phyloP scores from a whole-genome alignment of 2,329 filamentous ascomycete genomes.

The Alternaria postmessia region DNA sequence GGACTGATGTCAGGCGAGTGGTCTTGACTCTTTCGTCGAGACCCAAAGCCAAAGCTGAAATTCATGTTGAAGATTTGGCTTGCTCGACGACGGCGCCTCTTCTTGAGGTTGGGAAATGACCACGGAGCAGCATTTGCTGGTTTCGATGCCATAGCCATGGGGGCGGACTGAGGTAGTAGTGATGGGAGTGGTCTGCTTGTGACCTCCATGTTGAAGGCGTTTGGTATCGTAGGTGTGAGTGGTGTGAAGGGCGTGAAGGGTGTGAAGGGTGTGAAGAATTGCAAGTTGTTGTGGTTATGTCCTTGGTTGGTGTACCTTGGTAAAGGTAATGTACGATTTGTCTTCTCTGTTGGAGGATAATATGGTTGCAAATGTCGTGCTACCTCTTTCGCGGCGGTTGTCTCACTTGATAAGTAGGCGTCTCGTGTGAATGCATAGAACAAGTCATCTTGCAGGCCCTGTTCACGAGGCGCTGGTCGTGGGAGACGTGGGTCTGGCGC shows the following conservation, averaged over 20 bases:
- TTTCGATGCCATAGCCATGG: background rate
- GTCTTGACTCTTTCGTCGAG: conserved; percentile 12
- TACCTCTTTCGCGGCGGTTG: conserved; percentile 8
- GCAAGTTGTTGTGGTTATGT: background rate
- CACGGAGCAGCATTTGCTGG: conserved; percentile 9
- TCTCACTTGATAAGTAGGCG: conserved; percentile 16
- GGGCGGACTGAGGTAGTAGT: background rate
- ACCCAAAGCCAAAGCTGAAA: conserved; percentile 19
- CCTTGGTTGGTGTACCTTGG: background rate
- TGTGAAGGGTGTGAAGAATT: background rate
- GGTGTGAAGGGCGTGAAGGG: background rate
- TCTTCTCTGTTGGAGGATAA: conserved; percentile 1
- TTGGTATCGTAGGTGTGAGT: conserved; percentile 7
- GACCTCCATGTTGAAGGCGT: conserved; percentile 15
- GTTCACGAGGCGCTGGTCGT: conserved; percentile 21
- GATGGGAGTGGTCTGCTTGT: conserved; percentile 10
- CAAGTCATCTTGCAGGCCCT: conserved; percentile 21
- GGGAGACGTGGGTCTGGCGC: conserved; percentile 17
- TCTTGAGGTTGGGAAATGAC: conserved; percentile 15
- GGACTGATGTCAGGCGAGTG: conserved; percentile 23
- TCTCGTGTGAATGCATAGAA: conserved; percentile 13
- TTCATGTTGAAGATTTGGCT: conserved; percentile 22
- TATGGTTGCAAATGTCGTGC: background rate
- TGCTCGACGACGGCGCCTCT: conserved; percentile 11
- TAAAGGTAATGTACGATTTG: background rate